Percentiles rank a stretch among this genome's conserved stretches.
These are phyloP conservation scores for Postia placenta DNA, from an alignment of 768 basidiomycete genomes.

Conservation along the genomic window DNA sequence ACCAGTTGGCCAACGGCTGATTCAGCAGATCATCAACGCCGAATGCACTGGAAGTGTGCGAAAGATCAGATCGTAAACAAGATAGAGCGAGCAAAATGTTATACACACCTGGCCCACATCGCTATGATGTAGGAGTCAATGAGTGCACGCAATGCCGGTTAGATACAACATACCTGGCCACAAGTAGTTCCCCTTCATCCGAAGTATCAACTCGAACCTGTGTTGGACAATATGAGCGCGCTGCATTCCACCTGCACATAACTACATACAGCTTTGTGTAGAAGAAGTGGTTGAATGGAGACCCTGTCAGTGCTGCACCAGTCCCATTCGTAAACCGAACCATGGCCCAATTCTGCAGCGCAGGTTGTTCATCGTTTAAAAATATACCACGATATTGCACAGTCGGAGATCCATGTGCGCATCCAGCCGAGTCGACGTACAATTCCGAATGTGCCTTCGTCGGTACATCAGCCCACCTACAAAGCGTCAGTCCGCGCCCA, in stretches of 20 bases:
- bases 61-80: background rate
- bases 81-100: too few relatives aligned
- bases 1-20: slow-evolving; percentile 55
- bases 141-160: background rate
- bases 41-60: slow-evolving; percentile 32
- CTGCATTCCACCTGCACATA: background rate
- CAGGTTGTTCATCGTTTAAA: slow-evolving; percentile 74
- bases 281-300: slow-evolving; percentile 60
- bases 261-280: slow-evolving; percentile 45
- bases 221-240: slow-evolving; percentile 9
- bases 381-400: slow-evolving; percentile 71
- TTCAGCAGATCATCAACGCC: slow-evolving; percentile 55
- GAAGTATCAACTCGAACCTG: slow-evolving; percentile 61
- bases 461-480: slow-evolving; percentile 78
- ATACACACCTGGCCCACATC: slow-evolving; percentile 31
- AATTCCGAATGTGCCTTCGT: slow-evolving; percentile 42
- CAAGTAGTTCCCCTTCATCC: slow-evolving; percentile 63
- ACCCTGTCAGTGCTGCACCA: slow-evolving; percentile 38
- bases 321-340: slow-evolving; percentile 65
- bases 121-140: slow-evolving; percentile 10
- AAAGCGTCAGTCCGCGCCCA: too few relatives aligned
- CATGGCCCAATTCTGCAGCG: slow-evolving; percentile 64
- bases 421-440: slow-evolving; percentile 35
- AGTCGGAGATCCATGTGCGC: slow-evolving; percentile 52
- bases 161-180: slow-evolving; percentile 44